A percentile compares a stretch with the other conserved stretches of the same genome.
phyloP scores from a whole-genome alignment of 78 protist species.

The slime mould (Dictyostelium discoideum) region DNA sequence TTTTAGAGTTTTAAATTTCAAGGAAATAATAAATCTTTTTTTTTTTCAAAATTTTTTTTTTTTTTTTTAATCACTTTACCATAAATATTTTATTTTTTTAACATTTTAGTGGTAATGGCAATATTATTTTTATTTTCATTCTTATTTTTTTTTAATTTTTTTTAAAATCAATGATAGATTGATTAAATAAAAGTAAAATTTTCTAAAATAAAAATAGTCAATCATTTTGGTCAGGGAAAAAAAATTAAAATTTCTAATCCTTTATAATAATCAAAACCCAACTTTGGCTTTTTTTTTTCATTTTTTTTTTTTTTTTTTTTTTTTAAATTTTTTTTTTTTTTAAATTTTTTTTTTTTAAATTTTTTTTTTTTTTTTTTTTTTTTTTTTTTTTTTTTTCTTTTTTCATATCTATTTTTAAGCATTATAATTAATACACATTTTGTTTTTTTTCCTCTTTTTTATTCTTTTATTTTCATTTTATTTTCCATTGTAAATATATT shows the following conservation, averaged over 20 bases:
- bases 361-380: background rate
- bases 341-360: background rate
- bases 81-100: no score
- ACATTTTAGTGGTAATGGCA: no score
- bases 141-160: no score
- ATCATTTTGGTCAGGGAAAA: background rate
- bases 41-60: no score
- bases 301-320: conserved; percentile 1
- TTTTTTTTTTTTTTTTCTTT: conserved; percentile 2
- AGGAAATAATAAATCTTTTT: no score
- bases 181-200: no score
- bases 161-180: no score
- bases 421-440: no score
- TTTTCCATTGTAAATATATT: background rate
- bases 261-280: background rate
- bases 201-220: background rate
- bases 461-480: background rate
- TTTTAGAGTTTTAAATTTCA: no score
- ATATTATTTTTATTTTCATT: no score
- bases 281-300: background rate
- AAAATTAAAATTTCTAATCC: background rate
- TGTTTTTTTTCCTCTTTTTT: background rate
- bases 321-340: background rate
- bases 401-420: background rate
- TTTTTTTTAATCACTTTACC: no score